Percentiles rank a stretch among this genome's conserved stretches.
phyloP scores from a whole-genome alignment of 176 grass and related monocot genomes.

The Calamus simplicifolius region DNA sequence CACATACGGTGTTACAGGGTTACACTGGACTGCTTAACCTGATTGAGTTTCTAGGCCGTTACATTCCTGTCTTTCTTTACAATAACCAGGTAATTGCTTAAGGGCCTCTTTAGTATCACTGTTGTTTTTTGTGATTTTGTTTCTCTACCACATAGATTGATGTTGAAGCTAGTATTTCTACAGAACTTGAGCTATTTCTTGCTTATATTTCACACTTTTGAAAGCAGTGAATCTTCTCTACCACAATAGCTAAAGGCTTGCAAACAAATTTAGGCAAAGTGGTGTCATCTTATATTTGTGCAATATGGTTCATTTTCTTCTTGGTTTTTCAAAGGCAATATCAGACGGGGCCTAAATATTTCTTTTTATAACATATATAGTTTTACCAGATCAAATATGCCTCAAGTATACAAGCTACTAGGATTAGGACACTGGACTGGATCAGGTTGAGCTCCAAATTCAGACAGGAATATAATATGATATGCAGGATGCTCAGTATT shows the following conservation, averaged over 20 bases:
- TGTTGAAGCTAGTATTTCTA: neutral
- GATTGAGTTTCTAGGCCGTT: conserved; percentile 28
- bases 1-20: conserved; percentile 16
- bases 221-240: neutral
- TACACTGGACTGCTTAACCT: conserved; percentile 37
- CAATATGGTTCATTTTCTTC: too few relatives aligned
- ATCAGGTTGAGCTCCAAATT: too few relatives aligned
- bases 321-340: too few relatives aligned
- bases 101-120: neutral
- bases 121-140: neutral
- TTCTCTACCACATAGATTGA: neutral
- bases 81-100: conserved; percentile 52
- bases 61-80: conserved; percentile 33
- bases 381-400: too few relatives aligned
- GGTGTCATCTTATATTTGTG: too few relatives aligned
- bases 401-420: too few relatives aligned
- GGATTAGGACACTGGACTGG: too few relatives aligned
- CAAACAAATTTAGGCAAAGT: neutral
- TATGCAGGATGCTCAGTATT: too few relatives aligned
- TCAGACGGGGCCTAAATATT: too few relatives aligned
- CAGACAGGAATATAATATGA: too few relatives aligned
- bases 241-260: neutral
- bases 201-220: conserved; percentile 5
- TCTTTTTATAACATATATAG: too few relatives aligned
- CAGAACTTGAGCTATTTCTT: neutral